Percentiles rank a stretch among this genome's conserved stretches.
These are phyloP conservation scores for Scopulariopsis brevicaulis DNA, from an alignment of 2,329 filamentous ascomycete species.

Conservation along the genomic window DNA sequence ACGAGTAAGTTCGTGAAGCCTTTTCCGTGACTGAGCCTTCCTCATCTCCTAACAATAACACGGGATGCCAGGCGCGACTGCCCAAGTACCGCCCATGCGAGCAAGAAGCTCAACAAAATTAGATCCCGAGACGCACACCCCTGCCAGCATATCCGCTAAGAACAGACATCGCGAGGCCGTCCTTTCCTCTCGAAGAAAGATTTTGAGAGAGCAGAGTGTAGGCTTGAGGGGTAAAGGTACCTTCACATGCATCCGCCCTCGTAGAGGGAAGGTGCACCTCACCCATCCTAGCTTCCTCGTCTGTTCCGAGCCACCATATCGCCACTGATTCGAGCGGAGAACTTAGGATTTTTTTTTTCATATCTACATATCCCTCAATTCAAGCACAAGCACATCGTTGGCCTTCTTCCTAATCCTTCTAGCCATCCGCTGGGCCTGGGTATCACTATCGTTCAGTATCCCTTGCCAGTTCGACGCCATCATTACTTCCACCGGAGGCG, in stretches of 20 bases:
- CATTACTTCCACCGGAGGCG: background rate
- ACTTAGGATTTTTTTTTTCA: background rate
- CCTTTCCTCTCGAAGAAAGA: background rate
- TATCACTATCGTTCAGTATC: background rate
- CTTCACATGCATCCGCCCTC: background rate
- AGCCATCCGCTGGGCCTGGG: background rate
- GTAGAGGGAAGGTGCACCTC: background rate
- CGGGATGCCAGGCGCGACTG: background rate
- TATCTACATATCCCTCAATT: background rate
- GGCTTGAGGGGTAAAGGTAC: background rate
- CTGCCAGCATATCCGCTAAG: no score
- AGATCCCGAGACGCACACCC: no score
- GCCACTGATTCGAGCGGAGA: background rate
- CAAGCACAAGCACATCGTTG: background rate
- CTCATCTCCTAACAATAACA: background rate
- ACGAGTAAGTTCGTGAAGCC: background rate
- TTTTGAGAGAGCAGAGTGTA: background rate
- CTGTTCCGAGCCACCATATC: background rate
- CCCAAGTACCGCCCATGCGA: no score
- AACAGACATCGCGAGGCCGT: background rate
- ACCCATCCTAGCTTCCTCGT: background rate
- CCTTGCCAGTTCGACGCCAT: background rate
- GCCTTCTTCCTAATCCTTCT: background rate
- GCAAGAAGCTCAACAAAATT: no score
- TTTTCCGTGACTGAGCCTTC: background rate